Conservation (phyloP, 2,329 filamentous ascomycete species). For the Chaetoscypha palmicola region DNA sequence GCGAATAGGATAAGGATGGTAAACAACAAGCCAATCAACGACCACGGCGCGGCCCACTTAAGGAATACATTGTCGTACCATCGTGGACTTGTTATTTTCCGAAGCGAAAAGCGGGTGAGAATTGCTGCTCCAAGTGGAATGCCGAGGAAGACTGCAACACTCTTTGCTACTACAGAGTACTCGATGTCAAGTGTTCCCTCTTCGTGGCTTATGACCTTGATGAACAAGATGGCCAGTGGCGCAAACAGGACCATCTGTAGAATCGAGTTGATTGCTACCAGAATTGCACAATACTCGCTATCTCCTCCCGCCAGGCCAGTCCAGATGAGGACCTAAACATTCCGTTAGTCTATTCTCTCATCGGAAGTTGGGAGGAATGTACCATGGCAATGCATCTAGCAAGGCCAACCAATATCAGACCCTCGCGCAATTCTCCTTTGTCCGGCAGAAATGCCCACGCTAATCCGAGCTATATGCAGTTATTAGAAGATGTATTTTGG, state of each 20-base stretch:
- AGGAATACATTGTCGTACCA: conserved; percentile 67
- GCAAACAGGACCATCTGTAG: conserved; percentile 69
- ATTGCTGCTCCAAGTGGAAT: conserved; percentile 77
- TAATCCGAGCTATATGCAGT: conserved; percentile 50
- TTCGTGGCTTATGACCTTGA: conserved; percentile 56
- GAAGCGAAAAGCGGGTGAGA: conserved; percentile 61
- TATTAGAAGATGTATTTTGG: too few relatives aligned
- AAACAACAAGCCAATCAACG: conserved; percentile 75
- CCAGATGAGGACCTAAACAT: conserved; percentile 57
- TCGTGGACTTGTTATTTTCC: conserved; percentile 43
- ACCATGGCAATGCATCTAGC: conserved; percentile 88
- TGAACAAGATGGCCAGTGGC: conserved; percentile 57
- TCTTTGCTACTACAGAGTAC: conserved; percentile 67
- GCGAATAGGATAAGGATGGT: conserved; percentile 84
- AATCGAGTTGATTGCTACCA: conserved; percentile 68
- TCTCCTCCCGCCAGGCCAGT: conserved; percentile 71
- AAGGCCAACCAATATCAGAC: conserved; percentile 74
- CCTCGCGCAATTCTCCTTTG: conserved; percentile 49
- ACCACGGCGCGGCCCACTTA: conserved; percentile 63
- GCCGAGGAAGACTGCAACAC: conserved; percentile 77
- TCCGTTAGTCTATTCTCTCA: neutral
- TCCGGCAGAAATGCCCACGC: conserved; percentile 64
- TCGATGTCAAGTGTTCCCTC: conserved; percentile 38
- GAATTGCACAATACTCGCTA: conserved; percentile 73
- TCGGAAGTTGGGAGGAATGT: neutral